Evolutionary conservation across 2,329 filamentous ascomycete species (phyloP).

Genomic region (Sporothrix pseudoabietina): DNA sequence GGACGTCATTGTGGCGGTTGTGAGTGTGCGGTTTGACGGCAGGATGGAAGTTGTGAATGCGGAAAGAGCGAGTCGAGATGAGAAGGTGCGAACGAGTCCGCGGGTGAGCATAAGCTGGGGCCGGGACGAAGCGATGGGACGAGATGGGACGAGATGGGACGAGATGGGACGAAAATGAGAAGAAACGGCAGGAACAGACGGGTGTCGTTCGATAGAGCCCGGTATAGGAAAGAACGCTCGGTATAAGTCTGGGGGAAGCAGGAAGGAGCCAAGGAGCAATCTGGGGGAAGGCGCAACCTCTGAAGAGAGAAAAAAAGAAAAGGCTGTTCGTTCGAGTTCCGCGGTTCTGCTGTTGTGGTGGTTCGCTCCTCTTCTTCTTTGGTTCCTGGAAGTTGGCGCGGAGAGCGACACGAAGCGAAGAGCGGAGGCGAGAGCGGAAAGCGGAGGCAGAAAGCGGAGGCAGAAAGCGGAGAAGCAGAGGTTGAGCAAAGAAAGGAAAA

Average conservation of each 20-base stretch:
- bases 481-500: not conserved
- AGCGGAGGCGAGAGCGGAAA: slow-evolving; percentile 10
- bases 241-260: not conserved
- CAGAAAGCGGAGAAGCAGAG: not conserved
- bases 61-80: not conserved
- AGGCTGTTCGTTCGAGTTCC: not conserved
- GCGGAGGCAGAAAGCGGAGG: not conserved
- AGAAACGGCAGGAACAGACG: not conserved
- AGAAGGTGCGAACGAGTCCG: not conserved
- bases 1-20: slow-evolving; percentile 3
- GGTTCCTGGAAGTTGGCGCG: not conserved
- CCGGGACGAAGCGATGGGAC: not conserved
- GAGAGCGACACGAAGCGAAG: slow-evolving; percentile 12
- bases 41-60: not conserved
- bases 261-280: not conserved
- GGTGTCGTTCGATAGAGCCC: not conserved
- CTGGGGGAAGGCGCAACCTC: not conserved
- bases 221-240: not conserved
- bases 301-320: too few species aligned
- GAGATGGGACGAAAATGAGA: not conserved
- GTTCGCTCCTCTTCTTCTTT: not conserved
- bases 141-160: not conserved
- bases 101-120: not conserved
- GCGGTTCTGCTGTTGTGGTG: not conserved
- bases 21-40: not conserved